Evolutionary conservation across 1,284 basidiomycete genomes (phyloP).

Genomic region (Lentinula novae-zelandiae): DNA sequence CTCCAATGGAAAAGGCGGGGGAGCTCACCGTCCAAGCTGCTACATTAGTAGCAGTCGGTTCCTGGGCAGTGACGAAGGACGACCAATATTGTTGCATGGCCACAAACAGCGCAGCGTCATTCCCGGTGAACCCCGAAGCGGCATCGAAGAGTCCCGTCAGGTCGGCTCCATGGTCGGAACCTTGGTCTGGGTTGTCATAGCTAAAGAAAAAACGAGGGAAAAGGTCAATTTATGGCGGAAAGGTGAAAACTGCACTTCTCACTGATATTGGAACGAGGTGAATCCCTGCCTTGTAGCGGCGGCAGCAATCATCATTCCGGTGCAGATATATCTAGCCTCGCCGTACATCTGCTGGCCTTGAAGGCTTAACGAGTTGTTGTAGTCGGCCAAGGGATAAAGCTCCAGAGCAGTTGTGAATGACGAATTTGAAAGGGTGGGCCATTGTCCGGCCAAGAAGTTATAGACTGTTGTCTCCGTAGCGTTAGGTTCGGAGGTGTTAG

Average conservation of each 20-base stretch:
- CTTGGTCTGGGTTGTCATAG: slow-evolving; percentile 13
- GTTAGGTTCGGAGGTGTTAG: slow-evolving; percentile 14
- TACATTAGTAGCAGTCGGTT: neutral
- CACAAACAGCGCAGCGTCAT: slow-evolving; percentile 9
- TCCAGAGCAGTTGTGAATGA: slow-evolving; percentile 9
- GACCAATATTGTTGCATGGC: slow-evolving; percentile 13
- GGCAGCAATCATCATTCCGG: slow-evolving; percentile 12
- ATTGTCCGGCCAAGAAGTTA: slow-evolving; percentile 16
- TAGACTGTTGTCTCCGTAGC: slow-evolving; percentile 13
- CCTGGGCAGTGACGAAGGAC: slow-evolving; percentile 11
- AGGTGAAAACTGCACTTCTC: neutral
- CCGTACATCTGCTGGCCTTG: slow-evolving; percentile 18
- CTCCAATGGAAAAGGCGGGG: neutral
- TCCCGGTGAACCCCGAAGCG: neutral
- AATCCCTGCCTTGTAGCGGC: neutral
- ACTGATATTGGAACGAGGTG: slow-evolving; percentile 10
- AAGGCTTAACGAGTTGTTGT: slow-evolving; percentile 7
- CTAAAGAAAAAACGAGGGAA: neutral
- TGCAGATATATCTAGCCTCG: slow-evolving; percentile 16
- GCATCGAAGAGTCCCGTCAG: slow-evolving; percentile 9
- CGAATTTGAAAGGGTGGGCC: neutral
- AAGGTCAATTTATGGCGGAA: neutral
- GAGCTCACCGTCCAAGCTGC: slow-evolving; percentile 8
- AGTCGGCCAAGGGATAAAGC: slow-evolving; percentile 13
- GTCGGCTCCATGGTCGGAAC: slow-evolving; percentile 12